phyloP scores from a whole-genome alignment of 257 asterid species.

The Eucommia ulmoides region DNA sequence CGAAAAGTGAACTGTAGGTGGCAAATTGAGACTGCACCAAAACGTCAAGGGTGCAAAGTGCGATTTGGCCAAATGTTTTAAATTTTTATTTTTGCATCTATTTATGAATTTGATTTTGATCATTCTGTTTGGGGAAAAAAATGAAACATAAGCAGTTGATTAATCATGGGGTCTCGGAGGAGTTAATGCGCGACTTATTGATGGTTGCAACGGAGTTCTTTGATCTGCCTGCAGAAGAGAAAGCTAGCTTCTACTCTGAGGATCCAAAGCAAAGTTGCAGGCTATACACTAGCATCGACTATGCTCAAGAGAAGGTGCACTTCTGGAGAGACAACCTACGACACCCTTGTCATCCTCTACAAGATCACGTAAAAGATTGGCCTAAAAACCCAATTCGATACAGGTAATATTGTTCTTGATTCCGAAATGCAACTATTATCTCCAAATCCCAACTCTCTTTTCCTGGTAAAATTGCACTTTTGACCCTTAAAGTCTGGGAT shows the following conservation, averaged over 20 bases:
- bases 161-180: conserved; percentile 7
- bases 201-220: conserved; percentile 1
- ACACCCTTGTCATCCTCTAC: conserved; percentile 6
- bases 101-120: too few species aligned
- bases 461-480: too few species aligned
- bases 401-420: neutral
- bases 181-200: conserved; percentile 2
- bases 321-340: conserved; percentile 8
- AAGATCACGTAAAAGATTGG: conserved; percentile 2
- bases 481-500: too few species aligned
- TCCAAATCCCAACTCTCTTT: too few species aligned
- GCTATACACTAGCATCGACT: neutral
- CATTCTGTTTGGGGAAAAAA: too few species aligned
- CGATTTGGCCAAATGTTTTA: too few species aligned
- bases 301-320: neutral
- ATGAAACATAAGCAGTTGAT: conserved; percentile 4
- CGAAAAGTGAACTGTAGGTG: too few species aligned
- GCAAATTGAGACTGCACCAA: too few species aligned
- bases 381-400: conserved; percentile 8
- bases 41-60: too few species aligned
- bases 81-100: too few species aligned
- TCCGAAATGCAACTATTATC: neutral
- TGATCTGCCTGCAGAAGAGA: conserved; percentile 5
- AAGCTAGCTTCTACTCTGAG: conserved; percentile 3
- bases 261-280: conserved; percentile 1